These are phyloP conservation scores for Scedosporium minutisporum DNA, from an alignment of 2,329 filamentous ascomycete species.

Conservation along the genomic window DNA sequence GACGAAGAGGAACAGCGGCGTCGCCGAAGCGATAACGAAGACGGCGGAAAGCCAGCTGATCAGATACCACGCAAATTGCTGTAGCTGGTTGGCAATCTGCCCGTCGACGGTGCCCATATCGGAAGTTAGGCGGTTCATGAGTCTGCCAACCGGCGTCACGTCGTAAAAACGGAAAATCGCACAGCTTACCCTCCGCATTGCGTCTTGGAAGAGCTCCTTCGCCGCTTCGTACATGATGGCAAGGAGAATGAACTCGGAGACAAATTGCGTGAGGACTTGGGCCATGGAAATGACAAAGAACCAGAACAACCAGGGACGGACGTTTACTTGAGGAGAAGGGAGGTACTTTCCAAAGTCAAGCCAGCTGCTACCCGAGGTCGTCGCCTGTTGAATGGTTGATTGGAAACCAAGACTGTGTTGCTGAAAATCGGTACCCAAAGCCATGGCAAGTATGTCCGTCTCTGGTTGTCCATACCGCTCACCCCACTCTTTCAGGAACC, in stretches of 20 bases:
- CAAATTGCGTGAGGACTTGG: constrained; percentile 48
- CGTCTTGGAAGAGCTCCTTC: constrained; percentile 62
- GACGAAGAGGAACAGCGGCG: constrained; percentile 66
- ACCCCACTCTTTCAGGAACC: constrained; percentile 82
- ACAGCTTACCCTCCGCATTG: constrained; percentile 63
- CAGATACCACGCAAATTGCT: constrained; percentile 57
- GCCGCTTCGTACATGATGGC: constrained; percentile 74
- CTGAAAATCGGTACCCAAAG: neutral
- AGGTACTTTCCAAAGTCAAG: constrained; percentile 6
- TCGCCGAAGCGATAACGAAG: constrained; percentile 68
- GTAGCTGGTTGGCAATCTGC: constrained; percentile 67
- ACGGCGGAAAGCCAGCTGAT: constrained; percentile 67
- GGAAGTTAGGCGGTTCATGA: constrained; percentile 88
- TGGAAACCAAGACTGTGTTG: neutral
- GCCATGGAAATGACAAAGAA: constrained; percentile 57
- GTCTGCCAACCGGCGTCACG: constrained; percentile 73
- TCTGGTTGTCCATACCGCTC: constrained; percentile 48
- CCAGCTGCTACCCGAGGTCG: neutral
- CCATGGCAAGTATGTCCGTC: constrained; percentile 8
- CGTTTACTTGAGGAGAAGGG: constrained; percentile 46
- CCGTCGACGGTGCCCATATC: constrained; percentile 87
- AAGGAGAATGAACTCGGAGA: constrained; percentile 59
- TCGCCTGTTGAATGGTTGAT: neutral
- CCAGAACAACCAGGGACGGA: constrained; percentile 63
- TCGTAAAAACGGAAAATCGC: constrained; percentile 89